These are phyloP conservation scores for Candida germanica DNA, from an alignment of 805 yeast species.

Conservation along the genomic window DNA sequence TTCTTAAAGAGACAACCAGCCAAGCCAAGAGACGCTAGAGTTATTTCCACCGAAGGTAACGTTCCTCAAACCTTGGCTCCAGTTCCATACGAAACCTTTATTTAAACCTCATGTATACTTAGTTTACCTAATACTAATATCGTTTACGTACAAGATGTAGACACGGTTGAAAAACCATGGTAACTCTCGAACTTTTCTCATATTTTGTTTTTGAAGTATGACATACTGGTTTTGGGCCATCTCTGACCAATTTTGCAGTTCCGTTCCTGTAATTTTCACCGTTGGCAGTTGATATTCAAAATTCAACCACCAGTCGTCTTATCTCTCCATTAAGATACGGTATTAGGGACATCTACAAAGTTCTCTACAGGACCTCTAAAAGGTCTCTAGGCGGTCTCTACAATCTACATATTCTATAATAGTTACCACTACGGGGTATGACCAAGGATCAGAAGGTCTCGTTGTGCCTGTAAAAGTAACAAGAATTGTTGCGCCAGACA, in stretches of 20 bases:
- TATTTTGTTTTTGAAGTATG: too few species aligned
- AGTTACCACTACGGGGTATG: too few species aligned
- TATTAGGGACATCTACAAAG: too few species aligned
- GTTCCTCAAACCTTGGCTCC: slow-evolving; percentile 98
- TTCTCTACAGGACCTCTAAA: too few species aligned
- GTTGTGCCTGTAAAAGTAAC: slow-evolving; percentile 43
- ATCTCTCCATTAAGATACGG: too few species aligned
- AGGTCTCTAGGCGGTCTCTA: too few species aligned
- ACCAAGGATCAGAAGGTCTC: slow-evolving; percentile 45
- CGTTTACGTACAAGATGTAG: slow-evolving; percentile 4
- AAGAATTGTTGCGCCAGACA: slow-evolving; percentile 50
- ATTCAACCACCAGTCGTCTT: too few species aligned
- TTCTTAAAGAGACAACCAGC: slow-evolving; percentile 98
- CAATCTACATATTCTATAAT: too few species aligned
- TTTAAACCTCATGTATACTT: slow-evolving; percentile 48
- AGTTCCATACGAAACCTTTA: slow-evolving; percentile 99
- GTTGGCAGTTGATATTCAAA: too few species aligned
- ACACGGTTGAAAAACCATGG: not conserved
- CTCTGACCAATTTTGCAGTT: too few species aligned
- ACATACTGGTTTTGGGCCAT: slow-evolving; percentile 6
- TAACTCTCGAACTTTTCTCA: not conserved
- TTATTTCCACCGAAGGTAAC: slow-evolving; percentile 77
- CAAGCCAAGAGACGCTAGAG: slow-evolving; percentile 91
- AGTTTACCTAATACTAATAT: slow-evolving; percentile 13
- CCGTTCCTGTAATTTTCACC: too few species aligned